phyloP scores from a whole-genome alignment of 176 grass and related monocot species.

The Aegilops umbellulata region DNA sequence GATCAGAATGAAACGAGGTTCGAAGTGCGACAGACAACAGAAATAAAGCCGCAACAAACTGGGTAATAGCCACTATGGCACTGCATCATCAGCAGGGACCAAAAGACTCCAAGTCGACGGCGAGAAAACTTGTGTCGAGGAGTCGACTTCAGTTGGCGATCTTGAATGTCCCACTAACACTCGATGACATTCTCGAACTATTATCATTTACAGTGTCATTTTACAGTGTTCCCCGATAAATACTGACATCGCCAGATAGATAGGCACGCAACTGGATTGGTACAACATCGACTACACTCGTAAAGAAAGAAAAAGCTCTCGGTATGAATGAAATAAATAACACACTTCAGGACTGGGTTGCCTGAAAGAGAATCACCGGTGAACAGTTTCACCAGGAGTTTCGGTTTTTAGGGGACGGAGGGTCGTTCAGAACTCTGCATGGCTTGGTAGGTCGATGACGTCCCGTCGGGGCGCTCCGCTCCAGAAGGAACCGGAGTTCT shows the following conservation, averaged over 20 bases:
- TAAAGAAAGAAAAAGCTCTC: background rate
- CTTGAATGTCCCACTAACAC: background rate
- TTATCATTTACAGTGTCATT: conserved; percentile 8
- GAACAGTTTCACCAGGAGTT: conserved; percentile 45
- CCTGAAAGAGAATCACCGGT: background rate
- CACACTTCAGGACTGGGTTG: background rate
- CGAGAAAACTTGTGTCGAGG: too few relatives aligned
- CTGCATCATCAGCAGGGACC: too few relatives aligned
- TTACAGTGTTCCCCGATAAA: background rate
- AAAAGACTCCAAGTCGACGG: too few relatives aligned
- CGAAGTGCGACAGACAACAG: too few relatives aligned
- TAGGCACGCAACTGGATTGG: conserved; percentile 8
- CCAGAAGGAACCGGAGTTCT: conserved; percentile 77
- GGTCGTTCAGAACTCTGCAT: conserved; percentile 52
- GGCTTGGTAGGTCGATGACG: conserved; percentile 45
- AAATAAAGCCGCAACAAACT: too few relatives aligned
- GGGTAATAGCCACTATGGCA: too few relatives aligned
- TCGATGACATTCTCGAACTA: background rate
- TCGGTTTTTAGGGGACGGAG: conserved; percentile 44
- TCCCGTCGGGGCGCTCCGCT: conserved; percentile 48
- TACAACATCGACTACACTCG: background rate
- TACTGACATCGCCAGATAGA: background rate
- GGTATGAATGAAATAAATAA: background rate
- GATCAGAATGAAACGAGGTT: too few relatives aligned
- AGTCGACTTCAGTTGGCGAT: too few relatives aligned